phyloP scores from a whole-genome alignment of 306 rosid genomes.

The Oemleria cerasiformis region DNA sequence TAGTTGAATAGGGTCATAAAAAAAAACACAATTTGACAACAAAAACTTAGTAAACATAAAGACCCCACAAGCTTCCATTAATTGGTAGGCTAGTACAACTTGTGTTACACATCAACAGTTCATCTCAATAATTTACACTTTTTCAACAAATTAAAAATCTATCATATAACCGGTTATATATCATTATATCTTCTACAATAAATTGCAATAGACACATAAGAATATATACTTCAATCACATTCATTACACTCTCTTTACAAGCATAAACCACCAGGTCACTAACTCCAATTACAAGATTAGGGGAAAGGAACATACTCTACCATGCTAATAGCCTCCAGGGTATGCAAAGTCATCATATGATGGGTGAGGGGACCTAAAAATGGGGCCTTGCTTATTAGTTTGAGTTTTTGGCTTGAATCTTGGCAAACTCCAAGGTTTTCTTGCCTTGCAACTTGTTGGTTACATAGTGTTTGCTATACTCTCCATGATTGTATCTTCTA shows the following conservation, averaged over 20 bases:
- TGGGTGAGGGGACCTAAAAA: constrained; percentile 30
- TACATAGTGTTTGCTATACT: constrained; percentile 79
- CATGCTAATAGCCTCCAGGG: neutral
- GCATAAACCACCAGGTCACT: too few species aligned
- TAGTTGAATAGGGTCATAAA: constrained; percentile 25
- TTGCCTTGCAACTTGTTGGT: constrained; percentile 92
- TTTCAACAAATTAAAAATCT: constrained; percentile 7
- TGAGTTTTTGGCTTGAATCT: constrained; percentile 39
- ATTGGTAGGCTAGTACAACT: constrained; percentile 24
- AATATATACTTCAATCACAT: too few species aligned
- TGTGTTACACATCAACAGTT: constrained; percentile 25
- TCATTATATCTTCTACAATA: too few species aligned
- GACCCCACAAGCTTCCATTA: constrained; percentile 37
- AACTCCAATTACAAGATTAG: constrained; percentile 6
- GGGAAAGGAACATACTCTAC: constrained; percentile 20
- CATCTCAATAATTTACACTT: constrained; percentile 30
- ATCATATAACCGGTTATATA: too few species aligned
- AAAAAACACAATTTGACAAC: constrained; percentile 32
- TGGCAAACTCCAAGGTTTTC: constrained; percentile 78
- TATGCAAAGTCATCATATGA: constrained; percentile 22
- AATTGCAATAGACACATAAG: too few species aligned
- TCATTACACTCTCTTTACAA: too few species aligned
- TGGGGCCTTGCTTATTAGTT: constrained; percentile 26
- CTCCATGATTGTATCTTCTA: constrained; percentile 87
- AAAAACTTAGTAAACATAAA: constrained; percentile 24